Base-by-base conservation (phyloP, 768 basidiomycete species). In the Mycena olivaceomarginata region DNA sequence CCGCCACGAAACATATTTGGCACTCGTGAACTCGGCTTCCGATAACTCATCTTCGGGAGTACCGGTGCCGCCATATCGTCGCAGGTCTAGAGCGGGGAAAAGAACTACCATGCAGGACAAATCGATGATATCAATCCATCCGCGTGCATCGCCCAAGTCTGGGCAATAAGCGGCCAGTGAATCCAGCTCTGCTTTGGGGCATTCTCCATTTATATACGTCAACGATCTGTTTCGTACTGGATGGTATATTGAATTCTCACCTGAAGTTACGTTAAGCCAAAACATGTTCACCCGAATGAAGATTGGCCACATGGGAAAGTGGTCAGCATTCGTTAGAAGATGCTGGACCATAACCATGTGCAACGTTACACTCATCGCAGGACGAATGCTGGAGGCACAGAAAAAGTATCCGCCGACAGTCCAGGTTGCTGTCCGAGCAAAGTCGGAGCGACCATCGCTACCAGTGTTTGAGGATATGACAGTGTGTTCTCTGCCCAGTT, bases 121-220 rank as follows among this genome's bases (percentile, higher is more conserved):
- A 46, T 66, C 56, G 15, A 72, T 45, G 25, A 72, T 72, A 31
- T 72, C 63, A 37, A 72, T 37, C 71, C 64, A 72, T 7, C 71
- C 71, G 1, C 43, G 56, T 13, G 57, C 41, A 37, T 48, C 46
- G 1, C 51, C 5, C 13, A 65, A 18, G 63, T 72, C n/a, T 6
- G 71, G 71, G 20, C 25, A 45, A 56, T 72, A 72, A 11, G 46
- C 71, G 9, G 51, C 39, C 2, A 72, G 40, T 5, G 37, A 20
- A 4, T n/a, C 9, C 6, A n/a, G n/a, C 7, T 72, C 63, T 41
- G 22, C 51, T 5, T n/a, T n/a, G n/a, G 31, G 63, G 5, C 18
- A 18, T 40, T 45, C 51, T 63, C 4, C 15, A 48, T 48, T 18
- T 7, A 48, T 12, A 18, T 6, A 16, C 15, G 46, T 48, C 46